Conservation (phyloP, 768 basidiomycete genomes). For the Psilocybe sp. region DNA sequence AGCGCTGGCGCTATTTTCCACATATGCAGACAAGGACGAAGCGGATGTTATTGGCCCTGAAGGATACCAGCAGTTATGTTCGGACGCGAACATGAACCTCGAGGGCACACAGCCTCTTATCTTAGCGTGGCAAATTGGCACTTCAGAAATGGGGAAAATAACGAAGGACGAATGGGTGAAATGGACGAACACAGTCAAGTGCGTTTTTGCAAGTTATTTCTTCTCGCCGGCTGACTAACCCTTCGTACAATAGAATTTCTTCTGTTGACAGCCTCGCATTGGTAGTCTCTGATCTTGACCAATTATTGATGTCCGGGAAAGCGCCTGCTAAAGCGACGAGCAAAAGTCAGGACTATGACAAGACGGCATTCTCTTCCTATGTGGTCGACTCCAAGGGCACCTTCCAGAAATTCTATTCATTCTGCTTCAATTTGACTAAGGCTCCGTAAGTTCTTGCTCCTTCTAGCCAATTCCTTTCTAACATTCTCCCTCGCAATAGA, state of each 20-base stretch:
- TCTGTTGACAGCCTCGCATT: conserved; percentile 46
- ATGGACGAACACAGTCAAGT: conserved; percentile 43
- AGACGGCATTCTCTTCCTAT: conserved; percentile 46
- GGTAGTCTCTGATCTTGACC: conserved; percentile 59
- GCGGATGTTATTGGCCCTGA: conserved; percentile 63
- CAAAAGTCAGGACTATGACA: conserved; percentile 53
- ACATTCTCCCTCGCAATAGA: conserved; percentile 29
- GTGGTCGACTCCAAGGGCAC: conserved; percentile 45
- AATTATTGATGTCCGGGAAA: conserved; percentile 53
- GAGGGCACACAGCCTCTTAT: conserved; percentile 73
- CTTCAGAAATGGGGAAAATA: conserved; percentile 73
- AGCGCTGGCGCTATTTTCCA: conserved; percentile 54
- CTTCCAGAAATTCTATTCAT: conserved; percentile 67
- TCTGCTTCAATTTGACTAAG: conserved; percentile 70
- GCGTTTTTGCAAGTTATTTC: conserved; percentile 12
- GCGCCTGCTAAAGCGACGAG: conserved; percentile 37
- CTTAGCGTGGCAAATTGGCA: conserved; percentile 71
- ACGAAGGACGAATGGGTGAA: conserved; percentile 68
- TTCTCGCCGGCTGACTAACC: not conserved
- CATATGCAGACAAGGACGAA: conserved; percentile 57
- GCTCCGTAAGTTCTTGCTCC: conserved; percentile 50
- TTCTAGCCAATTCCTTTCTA: not conserved
- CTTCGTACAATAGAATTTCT: conserved; percentile 28
- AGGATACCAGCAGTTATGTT: conserved; percentile 70
- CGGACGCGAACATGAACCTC: conserved; percentile 65